Conservation (phyloP, 2,329 filamentous ascomycete species). For the Beauveria rudraprayagi region DNA sequence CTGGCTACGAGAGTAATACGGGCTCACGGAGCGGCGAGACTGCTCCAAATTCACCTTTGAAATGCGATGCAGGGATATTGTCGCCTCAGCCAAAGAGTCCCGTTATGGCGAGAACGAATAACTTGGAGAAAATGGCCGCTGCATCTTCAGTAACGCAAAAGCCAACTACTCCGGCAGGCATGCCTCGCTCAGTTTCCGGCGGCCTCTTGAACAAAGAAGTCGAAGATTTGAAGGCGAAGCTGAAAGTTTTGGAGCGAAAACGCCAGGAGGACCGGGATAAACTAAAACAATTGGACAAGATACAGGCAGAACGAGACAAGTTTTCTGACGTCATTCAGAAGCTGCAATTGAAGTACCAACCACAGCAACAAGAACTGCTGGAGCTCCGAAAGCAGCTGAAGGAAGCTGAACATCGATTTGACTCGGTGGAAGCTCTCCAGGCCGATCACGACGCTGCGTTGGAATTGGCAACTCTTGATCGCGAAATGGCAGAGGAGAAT, state of each 20-base stretch:
- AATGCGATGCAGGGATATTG: slow-evolving; percentile 42
- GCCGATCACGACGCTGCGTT: slow-evolving; percentile 78
- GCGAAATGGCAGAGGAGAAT: slow-evolving; percentile 93
- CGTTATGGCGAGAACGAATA: slow-evolving; percentile 40
- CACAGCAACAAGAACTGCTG: slow-evolving; percentile 69
- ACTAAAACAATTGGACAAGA: slow-evolving; percentile 66
- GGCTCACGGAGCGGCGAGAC: slow-evolving; percentile 20
- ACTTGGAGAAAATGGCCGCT: slow-evolving; percentile 43
- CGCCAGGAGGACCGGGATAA: slow-evolving; percentile 77
- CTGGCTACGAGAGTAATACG: slow-evolving; percentile 32
- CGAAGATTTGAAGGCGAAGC: slow-evolving; percentile 81
- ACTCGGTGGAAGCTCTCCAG: slow-evolving; percentile 61
- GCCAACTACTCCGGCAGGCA: slow-evolving; percentile 20
- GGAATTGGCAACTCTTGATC: slow-evolving; percentile 81
- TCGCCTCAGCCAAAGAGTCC: slow-evolving; percentile 45
- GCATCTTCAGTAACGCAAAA: slow-evolving; percentile 26
- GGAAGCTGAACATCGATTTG: slow-evolving; percentile 62
- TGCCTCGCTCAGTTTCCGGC: slow-evolving; percentile 34
- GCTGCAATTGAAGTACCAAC: slow-evolving; percentile 79
- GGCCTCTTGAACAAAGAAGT: slow-evolving; percentile 58
- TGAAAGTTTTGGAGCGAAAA: slow-evolving; percentile 83
- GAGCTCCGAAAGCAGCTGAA: slow-evolving; percentile 72
- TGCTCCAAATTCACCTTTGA: slow-evolving; percentile 33
- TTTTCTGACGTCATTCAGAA: slow-evolving; percentile 84
- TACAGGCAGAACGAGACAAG: slow-evolving; percentile 68